A percentile compares a stretch with the other conserved stretches of the same genome.
Evolutionary conservation across 2,329 filamentous ascomycete genomes (phyloP).

Genomic region (Coniochaeta hoffmannii): DNA sequence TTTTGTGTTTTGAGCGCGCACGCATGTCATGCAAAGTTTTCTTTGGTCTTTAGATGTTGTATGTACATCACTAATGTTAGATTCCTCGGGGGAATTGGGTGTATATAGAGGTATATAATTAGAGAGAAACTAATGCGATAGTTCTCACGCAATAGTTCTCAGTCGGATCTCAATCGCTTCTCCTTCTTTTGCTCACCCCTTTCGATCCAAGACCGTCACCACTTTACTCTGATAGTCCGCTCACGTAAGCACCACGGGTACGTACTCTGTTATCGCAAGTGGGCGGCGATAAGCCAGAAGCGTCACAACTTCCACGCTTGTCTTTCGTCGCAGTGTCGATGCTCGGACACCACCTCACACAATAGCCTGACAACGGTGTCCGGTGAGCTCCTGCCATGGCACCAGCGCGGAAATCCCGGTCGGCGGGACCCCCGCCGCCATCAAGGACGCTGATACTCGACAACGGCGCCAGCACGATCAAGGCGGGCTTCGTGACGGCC

Average conservation of each 20-base stretch:
- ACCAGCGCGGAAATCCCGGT: slow-evolving; percentile 44
- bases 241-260: too few species aligned
- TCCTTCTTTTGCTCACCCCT: too few species aligned
- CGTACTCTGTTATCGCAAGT: too few species aligned
- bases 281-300: too few species aligned
- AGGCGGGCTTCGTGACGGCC: slow-evolving; percentile 66
- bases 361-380: neutral
- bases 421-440: slow-evolving; percentile 43
- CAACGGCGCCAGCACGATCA: slow-evolving; percentile 87
- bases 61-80: neutral
- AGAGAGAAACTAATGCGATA: too few species aligned
- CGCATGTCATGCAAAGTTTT: neutral
- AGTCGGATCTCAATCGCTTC: too few species aligned
- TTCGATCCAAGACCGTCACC: too few species aligned
- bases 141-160: too few species aligned
- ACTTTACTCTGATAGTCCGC: too few species aligned
- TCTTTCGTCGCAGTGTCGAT: too few species aligned
- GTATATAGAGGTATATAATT: neutral
- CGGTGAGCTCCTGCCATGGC: slow-evolving; percentile 26
- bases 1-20: neutral
- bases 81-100: neutral
- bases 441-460: slow-evolving; percentile 76
- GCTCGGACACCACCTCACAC: too few species aligned
- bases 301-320: neutral
- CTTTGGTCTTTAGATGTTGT: neutral